Conservation (phyloP, 331 rosid genomes). For the Rhamnella rubrinervis region DNA sequence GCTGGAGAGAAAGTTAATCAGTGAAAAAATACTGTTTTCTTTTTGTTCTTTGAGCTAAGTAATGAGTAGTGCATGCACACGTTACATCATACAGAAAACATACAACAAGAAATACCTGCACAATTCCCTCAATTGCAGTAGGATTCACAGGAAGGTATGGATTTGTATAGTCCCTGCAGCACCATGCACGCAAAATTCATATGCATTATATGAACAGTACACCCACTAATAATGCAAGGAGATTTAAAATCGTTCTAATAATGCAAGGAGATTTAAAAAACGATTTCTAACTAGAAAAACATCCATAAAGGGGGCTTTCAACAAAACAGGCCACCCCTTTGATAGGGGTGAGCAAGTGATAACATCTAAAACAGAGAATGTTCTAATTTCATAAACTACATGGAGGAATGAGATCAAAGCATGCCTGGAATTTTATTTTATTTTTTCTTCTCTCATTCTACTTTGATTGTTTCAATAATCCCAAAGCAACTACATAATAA, state of each 20-base stretch:
- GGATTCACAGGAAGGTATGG: slow-evolving; percentile 90
- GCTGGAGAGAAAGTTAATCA: slow-evolving; percentile 44
- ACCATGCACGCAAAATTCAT: slow-evolving; percentile 18
- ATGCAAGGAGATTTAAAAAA: no score
- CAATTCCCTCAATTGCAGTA: slow-evolving; percentile 67
- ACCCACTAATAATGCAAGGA: no score
- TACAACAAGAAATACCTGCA: slow-evolving; percentile 48
- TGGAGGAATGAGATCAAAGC: not conserved
- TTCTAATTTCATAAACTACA: not conserved
- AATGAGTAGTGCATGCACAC: slow-evolving; percentile 8
- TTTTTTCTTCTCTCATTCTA: not conserved
- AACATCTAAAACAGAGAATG: no score
- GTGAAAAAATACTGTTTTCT: not conserved
- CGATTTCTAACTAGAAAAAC: not conserved
- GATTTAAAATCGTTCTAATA: no score
- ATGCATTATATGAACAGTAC: not conserved
- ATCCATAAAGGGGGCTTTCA: not conserved
- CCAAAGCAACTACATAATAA: not conserved
- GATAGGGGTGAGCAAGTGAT: no score
- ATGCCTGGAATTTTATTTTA: not conserved
- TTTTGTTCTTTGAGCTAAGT: not conserved
- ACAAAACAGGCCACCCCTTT: no score
- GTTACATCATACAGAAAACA: slow-evolving; percentile 7
- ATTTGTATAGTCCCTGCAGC: slow-evolving; percentile 78
- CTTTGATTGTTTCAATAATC: not conserved